These are phyloP conservation scores for Eucalyptus pauciflora DNA, from an alignment of 345 rosid species.

Conservation along the genomic window DNA sequence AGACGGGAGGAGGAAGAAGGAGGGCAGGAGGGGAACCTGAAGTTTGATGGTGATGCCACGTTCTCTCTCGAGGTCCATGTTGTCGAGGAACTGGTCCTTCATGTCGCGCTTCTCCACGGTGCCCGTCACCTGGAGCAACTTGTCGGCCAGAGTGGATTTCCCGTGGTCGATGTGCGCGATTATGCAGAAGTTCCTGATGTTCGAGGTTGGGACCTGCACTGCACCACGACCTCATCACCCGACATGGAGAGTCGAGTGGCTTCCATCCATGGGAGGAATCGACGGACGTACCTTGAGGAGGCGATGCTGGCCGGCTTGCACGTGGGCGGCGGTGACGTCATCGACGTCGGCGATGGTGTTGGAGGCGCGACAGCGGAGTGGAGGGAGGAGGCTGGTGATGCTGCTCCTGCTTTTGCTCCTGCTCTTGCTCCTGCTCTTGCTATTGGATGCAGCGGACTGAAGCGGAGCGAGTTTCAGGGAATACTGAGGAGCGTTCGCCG, in stretches of 20 bases:
- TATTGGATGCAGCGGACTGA: background rate
- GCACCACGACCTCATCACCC: background rate
- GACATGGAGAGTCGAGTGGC: background rate
- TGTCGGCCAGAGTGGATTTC: slow-evolving; percentile 91
- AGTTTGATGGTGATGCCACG: slow-evolving; percentile 97
- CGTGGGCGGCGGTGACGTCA: background rate
- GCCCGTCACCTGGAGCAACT: slow-evolving; percentile 88
- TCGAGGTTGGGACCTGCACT: slow-evolving; percentile 45
- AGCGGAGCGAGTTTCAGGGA: background rate
- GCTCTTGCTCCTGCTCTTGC: background rate
- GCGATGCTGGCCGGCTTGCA: background rate
- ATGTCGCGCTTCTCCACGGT: slow-evolving; percentile 89
- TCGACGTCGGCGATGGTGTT: background rate
- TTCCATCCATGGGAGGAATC: background rate
- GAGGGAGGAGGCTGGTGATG: background rate
- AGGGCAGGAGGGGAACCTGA: slow-evolving; percentile 32
- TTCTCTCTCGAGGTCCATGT: slow-evolving; percentile 97
- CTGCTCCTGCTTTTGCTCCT: too few relatives aligned
- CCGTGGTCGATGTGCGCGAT: slow-evolving; percentile 99
- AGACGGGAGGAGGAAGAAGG: background rate
- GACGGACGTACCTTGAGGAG: background rate
- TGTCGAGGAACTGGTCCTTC: slow-evolving; percentile 98
- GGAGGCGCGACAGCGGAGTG: background rate
- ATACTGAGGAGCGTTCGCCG: background rate
- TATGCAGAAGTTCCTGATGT: slow-evolving; percentile 77